phyloP scores from a whole-genome alignment of 257 asterid species.

The Primulina tabacum region DNA sequence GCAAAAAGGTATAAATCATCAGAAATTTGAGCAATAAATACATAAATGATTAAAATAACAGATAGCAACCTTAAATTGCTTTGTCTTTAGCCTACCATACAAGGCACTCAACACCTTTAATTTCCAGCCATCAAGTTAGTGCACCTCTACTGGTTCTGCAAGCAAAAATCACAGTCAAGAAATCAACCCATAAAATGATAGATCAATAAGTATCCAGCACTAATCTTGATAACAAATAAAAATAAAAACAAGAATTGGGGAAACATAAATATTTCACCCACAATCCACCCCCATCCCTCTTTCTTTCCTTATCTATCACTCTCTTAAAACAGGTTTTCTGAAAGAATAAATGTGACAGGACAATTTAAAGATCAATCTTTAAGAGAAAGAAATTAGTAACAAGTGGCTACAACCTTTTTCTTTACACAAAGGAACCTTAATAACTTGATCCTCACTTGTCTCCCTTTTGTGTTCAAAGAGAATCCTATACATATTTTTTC shows the following conservation, averaged over 20 bases:
- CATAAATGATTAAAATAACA: slow-evolving; percentile 25
- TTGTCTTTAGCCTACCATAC: slow-evolving; percentile 57
- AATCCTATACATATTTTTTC: slow-evolving; percentile 4
- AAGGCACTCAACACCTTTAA: slow-evolving; percentile 49
- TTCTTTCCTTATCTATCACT: slow-evolving; percentile 3
- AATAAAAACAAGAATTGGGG: neutral
- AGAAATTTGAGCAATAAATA: slow-evolving; percentile 39
- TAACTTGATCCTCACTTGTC: slow-evolving; percentile 24
- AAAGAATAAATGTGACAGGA: slow-evolving; percentile 18
- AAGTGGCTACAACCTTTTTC: slow-evolving; percentile 26
- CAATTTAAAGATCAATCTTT: slow-evolving; percentile 38
- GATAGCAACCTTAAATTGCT: slow-evolving; percentile 42
- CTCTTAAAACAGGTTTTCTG: neutral
- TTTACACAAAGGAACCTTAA: slow-evolving; percentile 36
- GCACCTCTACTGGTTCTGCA: slow-evolving; percentile 48
- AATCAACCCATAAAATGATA: slow-evolving; percentile 28
- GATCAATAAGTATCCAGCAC: slow-evolving; percentile 25
- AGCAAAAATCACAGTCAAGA: slow-evolving; percentile 42
- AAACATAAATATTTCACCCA: neutral
- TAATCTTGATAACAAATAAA: slow-evolving; percentile 21
- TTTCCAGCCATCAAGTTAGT: slow-evolving; percentile 44
- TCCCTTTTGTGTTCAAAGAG: slow-evolving; percentile 9
- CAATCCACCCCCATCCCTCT: neutral
- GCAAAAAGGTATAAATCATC: slow-evolving; percentile 24
- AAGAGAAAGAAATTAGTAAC: slow-evolving; percentile 27